phyloP scores from a whole-genome alignment of 306 rosid species.

The Rosa rugosa region DNA sequence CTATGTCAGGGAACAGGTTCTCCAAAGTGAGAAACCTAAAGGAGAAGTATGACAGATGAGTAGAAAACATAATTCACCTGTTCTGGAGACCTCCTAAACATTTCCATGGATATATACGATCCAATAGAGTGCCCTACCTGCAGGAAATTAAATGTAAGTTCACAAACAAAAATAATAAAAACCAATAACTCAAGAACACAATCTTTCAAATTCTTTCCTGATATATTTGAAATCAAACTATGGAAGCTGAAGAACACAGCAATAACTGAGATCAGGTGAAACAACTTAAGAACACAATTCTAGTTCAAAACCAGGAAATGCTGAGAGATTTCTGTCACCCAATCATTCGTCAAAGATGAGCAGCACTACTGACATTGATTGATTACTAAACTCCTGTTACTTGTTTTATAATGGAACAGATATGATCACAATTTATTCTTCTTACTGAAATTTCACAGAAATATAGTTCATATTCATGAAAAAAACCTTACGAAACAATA shows the following conservation, averaged over 20 bases:
- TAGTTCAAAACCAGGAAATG: constrained; percentile 20
- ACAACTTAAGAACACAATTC: background rate
- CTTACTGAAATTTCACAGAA: background rate
- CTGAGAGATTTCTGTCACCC: constrained; percentile 16
- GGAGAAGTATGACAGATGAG: constrained; percentile 17
- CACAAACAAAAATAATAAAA: constrained; percentile 25
- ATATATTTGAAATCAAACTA: constrained; percentile 12
- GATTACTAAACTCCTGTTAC: background rate
- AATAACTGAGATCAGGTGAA: constrained; percentile 8
- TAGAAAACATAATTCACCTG: constrained; percentile 45
- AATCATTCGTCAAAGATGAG: constrained; percentile 7
- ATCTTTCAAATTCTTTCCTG: constrained; percentile 12
- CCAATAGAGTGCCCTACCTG: constrained; percentile 97
- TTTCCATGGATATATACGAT: constrained; percentile 63
- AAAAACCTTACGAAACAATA: background rate
- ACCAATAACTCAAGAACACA: constrained; percentile 16
- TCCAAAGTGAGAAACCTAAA: constrained; percentile 24
- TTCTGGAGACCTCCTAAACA: constrained; percentile 49
- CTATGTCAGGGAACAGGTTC: constrained; percentile 28
- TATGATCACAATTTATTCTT: background rate
- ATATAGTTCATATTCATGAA: background rate
- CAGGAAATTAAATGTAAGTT: constrained; percentile 23
- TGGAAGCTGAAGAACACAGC: background rate
- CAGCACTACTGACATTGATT: background rate
- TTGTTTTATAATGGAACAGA: background rate